Percentiles rank a stretch among this genome's conserved stretches.
Conservation (phyloP, 768 basidiomycete species). For the Macrolepiota fuliginosa region DNA sequence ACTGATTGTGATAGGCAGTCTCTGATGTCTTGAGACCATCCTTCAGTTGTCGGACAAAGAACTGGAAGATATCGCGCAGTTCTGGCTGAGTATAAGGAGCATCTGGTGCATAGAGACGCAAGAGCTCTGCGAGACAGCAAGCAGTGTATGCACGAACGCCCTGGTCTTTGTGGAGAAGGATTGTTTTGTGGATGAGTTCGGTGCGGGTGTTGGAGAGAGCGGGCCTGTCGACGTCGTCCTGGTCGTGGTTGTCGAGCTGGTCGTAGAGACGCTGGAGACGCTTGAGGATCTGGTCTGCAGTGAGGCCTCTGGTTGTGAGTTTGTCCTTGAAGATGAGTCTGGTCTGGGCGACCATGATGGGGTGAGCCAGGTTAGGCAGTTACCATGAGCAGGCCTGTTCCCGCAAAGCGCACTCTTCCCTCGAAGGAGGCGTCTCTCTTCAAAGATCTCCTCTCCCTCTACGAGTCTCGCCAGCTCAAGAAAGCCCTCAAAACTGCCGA, state of each 20-base stretch:
- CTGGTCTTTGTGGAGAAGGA: slow-evolving; percentile 92
- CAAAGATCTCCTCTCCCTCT: slow-evolving; percentile 81
- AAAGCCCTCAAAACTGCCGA: slow-evolving; percentile 90
- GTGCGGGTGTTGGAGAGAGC: slow-evolving; percentile 71
- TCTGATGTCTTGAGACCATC: slow-evolving; percentile 74
- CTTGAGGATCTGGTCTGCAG: slow-evolving; percentile 82
- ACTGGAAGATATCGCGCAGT: slow-evolving; percentile 94
- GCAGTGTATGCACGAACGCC: slow-evolving; percentile 95
- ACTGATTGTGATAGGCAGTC: slow-evolving; percentile 85
- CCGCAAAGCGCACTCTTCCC: slow-evolving; percentile 60
- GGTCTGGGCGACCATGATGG: slow-evolving; percentile 73
- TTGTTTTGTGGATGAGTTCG: slow-evolving; percentile 75
- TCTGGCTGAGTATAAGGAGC: slow-evolving; percentile 91
- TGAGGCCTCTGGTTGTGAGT: slow-evolving; percentile 70
- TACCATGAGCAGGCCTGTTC: slow-evolving; percentile 24
- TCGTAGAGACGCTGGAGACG: slow-evolving; percentile 78
- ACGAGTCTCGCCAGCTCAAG: slow-evolving; percentile 87
- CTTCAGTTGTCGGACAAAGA: slow-evolving; percentile 87
- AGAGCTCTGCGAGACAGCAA: slow-evolving; percentile 91
- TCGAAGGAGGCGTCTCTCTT: slow-evolving; percentile 85
- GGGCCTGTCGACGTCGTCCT: slow-evolving; percentile 75
- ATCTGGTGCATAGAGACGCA: slow-evolving; percentile 93
- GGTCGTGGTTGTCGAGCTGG: slow-evolving; percentile 81
- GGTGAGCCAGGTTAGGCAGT: slow-evolving; percentile 29
- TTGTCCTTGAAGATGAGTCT: slow-evolving; percentile 81